phyloP scores from a whole-genome alignment of 2,329 filamentous ascomycete genomes.

The Ustulina deusta region DNA sequence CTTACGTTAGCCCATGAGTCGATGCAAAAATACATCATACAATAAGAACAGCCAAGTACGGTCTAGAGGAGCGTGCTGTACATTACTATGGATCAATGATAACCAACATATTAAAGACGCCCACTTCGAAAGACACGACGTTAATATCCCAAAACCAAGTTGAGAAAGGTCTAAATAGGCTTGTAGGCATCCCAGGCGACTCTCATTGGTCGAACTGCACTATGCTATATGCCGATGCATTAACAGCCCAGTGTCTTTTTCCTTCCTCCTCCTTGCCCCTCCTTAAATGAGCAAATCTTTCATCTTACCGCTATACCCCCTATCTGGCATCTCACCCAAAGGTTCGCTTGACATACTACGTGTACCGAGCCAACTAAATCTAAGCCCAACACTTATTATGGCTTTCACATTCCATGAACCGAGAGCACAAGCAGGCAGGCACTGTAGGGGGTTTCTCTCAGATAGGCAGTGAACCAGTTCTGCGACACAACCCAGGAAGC shows the following conservation, averaged over 20 bases:
- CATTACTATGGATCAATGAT: background rate
- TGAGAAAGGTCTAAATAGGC: no score
- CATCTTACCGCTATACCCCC: background rate
- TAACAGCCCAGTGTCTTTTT: background rate
- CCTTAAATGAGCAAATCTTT: background rate
- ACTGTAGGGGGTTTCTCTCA: no score
- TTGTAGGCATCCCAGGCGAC: no score
- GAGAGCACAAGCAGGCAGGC: background rate
- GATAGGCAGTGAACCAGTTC: no score
- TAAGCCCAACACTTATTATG: background rate
- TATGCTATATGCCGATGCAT: background rate
- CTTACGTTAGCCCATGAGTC: constrained; percentile 14
- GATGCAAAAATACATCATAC: background rate
- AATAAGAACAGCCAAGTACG: no score
- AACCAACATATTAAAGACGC: background rate
- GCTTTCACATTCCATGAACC: background rate
- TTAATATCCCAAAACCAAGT: background rate
- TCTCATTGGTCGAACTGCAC: no score
- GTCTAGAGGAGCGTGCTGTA: background rate
- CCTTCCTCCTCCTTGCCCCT: background rate
- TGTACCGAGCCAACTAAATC: background rate
- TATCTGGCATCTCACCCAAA: background rate
- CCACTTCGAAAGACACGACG: background rate
- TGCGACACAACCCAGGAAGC: no score
- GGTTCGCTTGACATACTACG: background rate